Conservation (phyloP, 1,139 yeast genomes). For the Torulaspora globosa region DNA sequence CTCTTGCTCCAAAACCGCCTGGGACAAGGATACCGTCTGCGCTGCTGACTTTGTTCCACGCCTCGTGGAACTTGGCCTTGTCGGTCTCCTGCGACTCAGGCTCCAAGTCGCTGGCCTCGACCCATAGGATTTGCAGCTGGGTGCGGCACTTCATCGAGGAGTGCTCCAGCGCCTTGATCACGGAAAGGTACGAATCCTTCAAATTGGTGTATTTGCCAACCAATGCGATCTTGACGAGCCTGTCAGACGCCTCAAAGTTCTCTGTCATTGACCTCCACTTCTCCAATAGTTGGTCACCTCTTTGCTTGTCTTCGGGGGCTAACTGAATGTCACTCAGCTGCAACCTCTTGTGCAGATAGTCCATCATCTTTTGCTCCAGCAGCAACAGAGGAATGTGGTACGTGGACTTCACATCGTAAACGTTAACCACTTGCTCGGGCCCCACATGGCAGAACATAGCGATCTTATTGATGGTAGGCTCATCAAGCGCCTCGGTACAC, state of each 20-base stretch:
- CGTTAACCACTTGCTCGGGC: conserved; percentile 93
- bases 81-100: conserved; percentile 57
- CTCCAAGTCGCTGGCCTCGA: conserved; percentile 89
- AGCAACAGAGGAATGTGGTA: conserved; percentile 93
- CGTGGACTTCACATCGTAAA: conserved; percentile 94
- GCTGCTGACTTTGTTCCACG: conserved; percentile 90
- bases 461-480: conserved; percentile 83
- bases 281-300: conserved; percentile 65
- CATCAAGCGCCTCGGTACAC: conserved; percentile 79
- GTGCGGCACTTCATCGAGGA: conserved; percentile 86
- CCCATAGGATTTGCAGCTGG: conserved; percentile 87
- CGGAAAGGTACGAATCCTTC: conserved; percentile 92
- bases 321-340: conserved; percentile 51
- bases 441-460: conserved; percentile 99
- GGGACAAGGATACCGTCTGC: conserved; percentile 98
- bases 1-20: conserved; percentile 97
- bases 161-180: conserved; percentile 92
- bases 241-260: conserved; percentile 74
- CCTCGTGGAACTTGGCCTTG: conserved; percentile 81
- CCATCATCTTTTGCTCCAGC: conserved; percentile 80
- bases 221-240: conserved; percentile 86
- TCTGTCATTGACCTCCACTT: conserved; percentile 80
- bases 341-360: conserved; percentile 68
- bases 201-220: conserved; percentile 96
- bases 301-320: conserved; percentile 50